Base-by-base conservation (phyloP, 2,329 filamentous ascomycete genomes). In the Aspergillus brunneoviolaceus region DNA sequence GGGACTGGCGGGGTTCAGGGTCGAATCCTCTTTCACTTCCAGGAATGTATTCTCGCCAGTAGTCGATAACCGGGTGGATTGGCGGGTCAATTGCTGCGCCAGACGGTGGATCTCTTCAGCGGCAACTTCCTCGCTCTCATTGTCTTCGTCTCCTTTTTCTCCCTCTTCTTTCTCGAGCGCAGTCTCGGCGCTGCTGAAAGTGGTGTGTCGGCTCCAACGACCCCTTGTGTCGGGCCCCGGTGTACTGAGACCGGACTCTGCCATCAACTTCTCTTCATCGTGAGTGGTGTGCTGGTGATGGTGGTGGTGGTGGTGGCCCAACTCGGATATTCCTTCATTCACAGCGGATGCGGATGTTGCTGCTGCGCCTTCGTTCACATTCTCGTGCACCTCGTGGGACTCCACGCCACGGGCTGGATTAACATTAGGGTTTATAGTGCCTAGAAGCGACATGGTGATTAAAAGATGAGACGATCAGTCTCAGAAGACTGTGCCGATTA, bases 1-100 rank as follows among this genome's bases (percentile, higher is more conserved):
- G 12, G 73, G 67, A 45, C 74, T 77, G 45, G 65, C 64, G 1
- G 82, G 82, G 58, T 84, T 80, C 45, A 84, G 67, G 1, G 69
- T 69, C 2, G 72, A 73, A 11, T 74, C 71, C 51, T 74, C 70
- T 21, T 66, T 64, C 12, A 64, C 60, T 9, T 73, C 73, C n/a
- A 73, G 53, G 55, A 77, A 77, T 1, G 74, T 69, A 58, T 77
- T 77, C 56, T 71, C 71, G 14, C 59, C 61, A 23, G 54, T 62
- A 23, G 60, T 39, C 5, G 71, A 73, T 54, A 62, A 70, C 14
- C 66, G 69, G 11, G 74, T 74, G 6, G 75, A 77, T 51, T 76
- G 68, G 39, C 72, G 72, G 2, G 74, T 77, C 47, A 77, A 58
- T 55, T 70, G 70, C 29, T 66, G 69, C 19, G 75, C 75, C 49